These are phyloP conservation scores for Barnettozyma vustinii DNA, from an alignment of 805 yeast species.

Conservation along the genomic window DNA sequence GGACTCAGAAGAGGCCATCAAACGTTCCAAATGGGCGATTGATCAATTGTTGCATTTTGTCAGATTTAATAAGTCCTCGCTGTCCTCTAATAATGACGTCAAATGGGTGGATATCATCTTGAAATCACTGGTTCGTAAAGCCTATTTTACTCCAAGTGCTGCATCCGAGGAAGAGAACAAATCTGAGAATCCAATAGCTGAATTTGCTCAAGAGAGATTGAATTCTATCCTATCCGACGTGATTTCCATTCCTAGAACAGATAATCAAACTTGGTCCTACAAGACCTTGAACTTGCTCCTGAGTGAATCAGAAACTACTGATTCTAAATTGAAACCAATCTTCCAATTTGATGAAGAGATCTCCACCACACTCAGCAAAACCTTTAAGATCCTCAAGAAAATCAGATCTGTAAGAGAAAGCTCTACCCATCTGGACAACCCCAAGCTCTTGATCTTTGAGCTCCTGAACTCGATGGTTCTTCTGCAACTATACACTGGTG, in stretches of 20 bases:
- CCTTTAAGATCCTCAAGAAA: conserved; percentile 42
- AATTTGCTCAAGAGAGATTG: conserved; percentile 54
- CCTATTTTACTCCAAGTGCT: conserved; percentile 26
- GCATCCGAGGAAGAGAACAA: conserved; percentile 5
- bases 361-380: conserved; percentile 39
- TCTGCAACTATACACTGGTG: conserved; percentile 73
- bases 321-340: conserved; percentile 20
- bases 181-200: conserved; percentile 27
- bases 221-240: conserved; percentile 62
- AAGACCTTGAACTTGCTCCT: conserved; percentile 38
- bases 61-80: conserved; percentile 35
- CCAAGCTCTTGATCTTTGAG: conserved; percentile 61
- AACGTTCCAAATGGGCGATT: conserved; percentile 44
- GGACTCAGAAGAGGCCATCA: conserved; percentile 12
- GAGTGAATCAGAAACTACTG: conserved; percentile 22
- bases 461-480: conserved; percentile 70
- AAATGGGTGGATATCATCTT: conserved; percentile 29
- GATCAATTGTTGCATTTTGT: conserved; percentile 53
- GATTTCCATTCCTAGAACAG: conserved; percentile 39
- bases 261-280: conserved; percentile 55
- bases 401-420: conserved; percentile 34
- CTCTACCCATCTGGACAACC: conserved; percentile 21
- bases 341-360: conserved; percentile 57
- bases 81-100: conserved; percentile 19
- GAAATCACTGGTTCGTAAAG: conserved; percentile 25